These are phyloP conservation scores for Blastobotrys illinoisensis DNA, from an alignment of 1,139 yeast genomes.

Conservation along the genomic window DNA sequence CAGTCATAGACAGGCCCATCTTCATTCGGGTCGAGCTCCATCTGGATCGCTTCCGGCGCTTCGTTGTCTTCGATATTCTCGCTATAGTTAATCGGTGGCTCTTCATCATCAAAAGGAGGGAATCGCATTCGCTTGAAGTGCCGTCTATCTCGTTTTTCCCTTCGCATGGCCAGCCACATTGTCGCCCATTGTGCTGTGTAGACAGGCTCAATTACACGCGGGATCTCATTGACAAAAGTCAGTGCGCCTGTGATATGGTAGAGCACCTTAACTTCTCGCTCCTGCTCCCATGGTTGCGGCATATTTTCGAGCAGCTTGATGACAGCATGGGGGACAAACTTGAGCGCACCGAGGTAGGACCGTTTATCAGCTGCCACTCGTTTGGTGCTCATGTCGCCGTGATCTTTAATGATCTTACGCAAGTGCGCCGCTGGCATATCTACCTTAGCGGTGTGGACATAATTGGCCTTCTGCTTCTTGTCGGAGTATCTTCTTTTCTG, in stretches of 20 bases:
- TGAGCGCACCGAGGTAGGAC: constrained; percentile 83
- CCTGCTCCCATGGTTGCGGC: constrained; percentile 98
- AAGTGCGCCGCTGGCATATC: constrained; percentile 95
- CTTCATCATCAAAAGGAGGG: constrained; percentile 98
- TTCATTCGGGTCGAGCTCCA: constrained; percentile 58
- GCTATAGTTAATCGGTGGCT: constrained; percentile 80
- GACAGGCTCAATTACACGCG: constrained; percentile 87
- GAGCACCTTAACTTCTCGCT: constrained; percentile 77
- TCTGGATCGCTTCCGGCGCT: constrained; percentile 61
- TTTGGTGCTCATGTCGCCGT: constrained; percentile 78
- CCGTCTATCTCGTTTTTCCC: constrained; percentile 84
- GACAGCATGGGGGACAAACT: constrained; percentile 94
- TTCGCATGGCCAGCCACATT: constrained; percentile 86
- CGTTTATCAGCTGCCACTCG: constrained; percentile 83
- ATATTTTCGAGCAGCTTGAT: constrained; percentile 84
- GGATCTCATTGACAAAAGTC: constrained; percentile 88
- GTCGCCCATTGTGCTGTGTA: constrained; percentile 96
- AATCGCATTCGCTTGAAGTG: constrained; percentile 89
- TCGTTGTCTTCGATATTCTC: constrained; percentile 72
- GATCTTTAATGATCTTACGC: constrained; percentile 76
- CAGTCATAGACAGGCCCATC: constrained; percentile 61
- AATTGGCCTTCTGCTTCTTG: constrained; percentile 38
- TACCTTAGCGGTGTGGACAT: constrained; percentile 56
- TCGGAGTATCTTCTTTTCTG: constrained; percentile 52
- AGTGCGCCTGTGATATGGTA: constrained; percentile 93